phyloP scores from a whole-genome alignment of 371 early-diverging fungal genomes.

The Sporodiniella umbellata region DNA sequence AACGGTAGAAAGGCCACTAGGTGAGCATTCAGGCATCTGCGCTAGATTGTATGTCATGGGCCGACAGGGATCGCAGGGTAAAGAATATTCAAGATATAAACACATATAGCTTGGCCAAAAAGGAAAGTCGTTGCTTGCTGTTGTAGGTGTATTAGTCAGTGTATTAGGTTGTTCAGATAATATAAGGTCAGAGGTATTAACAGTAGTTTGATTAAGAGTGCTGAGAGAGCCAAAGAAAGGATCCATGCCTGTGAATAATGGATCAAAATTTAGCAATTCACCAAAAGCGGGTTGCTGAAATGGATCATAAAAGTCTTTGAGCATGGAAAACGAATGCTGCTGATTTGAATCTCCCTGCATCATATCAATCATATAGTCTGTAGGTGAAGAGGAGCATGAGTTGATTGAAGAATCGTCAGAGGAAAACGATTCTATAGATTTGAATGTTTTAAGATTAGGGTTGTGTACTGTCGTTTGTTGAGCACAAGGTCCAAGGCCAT shows the following conservation, averaged over 20 bases:
- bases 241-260: background rate
- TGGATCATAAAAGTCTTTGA: constrained; percentile 25
- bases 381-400: constrained; percentile 40
- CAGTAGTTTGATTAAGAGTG: background rate
- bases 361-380: constrained; percentile 47
- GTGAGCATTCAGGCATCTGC: constrained; percentile 38
- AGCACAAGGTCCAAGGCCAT: background rate
- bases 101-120: constrained; percentile 51
- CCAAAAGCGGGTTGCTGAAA: constrained; percentile 19
- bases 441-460: constrained; percentile 7
- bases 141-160: background rate
- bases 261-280: background rate
- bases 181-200: background rate
- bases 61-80: constrained; percentile 37
- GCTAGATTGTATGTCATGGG: constrained; percentile 36
- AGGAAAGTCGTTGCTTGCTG: background rate
- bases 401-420: constrained; percentile 49
- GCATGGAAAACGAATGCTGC: constrained; percentile 18
- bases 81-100: constrained; percentile 38
- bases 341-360: constrained; percentile 32
- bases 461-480: background rate
- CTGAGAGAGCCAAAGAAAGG: constrained; percentile 11
- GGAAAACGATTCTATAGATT: constrained; percentile 30
- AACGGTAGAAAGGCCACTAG: constrained; percentile 20
- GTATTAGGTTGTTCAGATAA: background rate